Conservation (phyloP, 805 yeast species). For the Isabelozyma heimii region DNA sequence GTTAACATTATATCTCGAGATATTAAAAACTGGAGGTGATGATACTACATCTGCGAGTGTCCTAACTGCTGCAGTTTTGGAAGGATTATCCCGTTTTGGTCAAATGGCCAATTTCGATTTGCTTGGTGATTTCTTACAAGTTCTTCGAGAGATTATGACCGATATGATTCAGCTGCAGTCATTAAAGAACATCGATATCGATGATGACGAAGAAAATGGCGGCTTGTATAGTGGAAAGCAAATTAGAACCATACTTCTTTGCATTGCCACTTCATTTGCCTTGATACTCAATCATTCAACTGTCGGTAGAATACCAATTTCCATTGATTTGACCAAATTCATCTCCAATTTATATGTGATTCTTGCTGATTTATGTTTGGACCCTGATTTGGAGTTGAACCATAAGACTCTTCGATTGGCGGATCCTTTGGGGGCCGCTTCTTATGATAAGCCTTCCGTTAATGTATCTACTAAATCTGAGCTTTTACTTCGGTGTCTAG, state of each 20-base stretch:
- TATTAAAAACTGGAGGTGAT: constrained; percentile 50
- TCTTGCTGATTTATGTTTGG: constrained; percentile 65
- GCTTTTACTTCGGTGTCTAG: constrained; percentile 71
- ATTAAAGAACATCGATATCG: constrained; percentile 14
- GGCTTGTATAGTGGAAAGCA: constrained; percentile 37
- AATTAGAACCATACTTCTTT: constrained; percentile 71
- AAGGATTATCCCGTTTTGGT: constrained; percentile 88
- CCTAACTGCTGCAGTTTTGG: constrained; percentile 82
- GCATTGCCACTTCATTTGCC: constrained; percentile 88
- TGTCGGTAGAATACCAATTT: constrained; percentile 58
- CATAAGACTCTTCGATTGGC: constrained; percentile 76
- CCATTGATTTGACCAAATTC: constrained; percentile 72
- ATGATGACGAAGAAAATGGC: constrained; percentile 18
- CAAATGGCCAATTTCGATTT: constrained; percentile 90
- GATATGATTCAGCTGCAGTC: constrained; percentile 49
- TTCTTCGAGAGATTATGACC: constrained; percentile 73
- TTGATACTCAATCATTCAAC: constrained; percentile 68
- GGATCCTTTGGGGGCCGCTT: constrained; percentile 58
- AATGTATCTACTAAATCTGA: constrained; percentile 90
- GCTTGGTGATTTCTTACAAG: constrained; percentile 89
- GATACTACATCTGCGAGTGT: constrained; percentile 40
- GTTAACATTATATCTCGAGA: constrained; percentile 71
- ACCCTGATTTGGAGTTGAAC: constrained; percentile 82
- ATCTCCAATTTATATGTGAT: constrained; percentile 71
- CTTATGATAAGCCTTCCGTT: constrained; percentile 61